Conservation (phyloP, 768 basidiomycete genomes). For the Mycena floridula region DNA sequence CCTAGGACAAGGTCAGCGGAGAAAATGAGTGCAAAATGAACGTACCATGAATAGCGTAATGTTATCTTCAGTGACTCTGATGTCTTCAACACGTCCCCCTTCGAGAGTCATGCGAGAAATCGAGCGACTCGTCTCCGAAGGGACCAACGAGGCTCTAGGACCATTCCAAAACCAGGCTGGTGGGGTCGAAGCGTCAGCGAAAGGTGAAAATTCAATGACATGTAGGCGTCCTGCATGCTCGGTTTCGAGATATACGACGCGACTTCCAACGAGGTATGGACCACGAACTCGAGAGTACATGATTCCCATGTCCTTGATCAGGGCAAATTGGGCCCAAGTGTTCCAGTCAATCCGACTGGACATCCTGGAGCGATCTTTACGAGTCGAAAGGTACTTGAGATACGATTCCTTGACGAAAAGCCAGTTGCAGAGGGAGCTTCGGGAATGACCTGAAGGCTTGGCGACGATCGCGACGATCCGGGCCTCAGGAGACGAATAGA, state of each 20-base stretch:
- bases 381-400: conserved; percentile 35
- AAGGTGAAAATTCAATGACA: conserved; percentile 40
- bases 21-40: too few relatives aligned
- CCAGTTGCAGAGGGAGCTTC: conserved; percentile 35
- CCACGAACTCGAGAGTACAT: conserved; percentile 24
- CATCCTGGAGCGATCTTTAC: conserved; percentile 30
- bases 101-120: conserved; percentile 39
- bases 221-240: conserved; percentile 27
- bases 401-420: conserved; percentile 50
- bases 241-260: conserved; percentile 39
- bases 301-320: conserved; percentile 34
- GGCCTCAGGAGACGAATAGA: conserved; percentile 47
- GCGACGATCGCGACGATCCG: conserved; percentile 45
- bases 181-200: conserved; percentile 23
- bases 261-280: conserved; percentile 40
- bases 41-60: conserved; percentile 51
- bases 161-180: conserved; percentile 24
- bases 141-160: conserved; percentile 30
- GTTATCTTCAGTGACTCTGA: conserved; percentile 56
- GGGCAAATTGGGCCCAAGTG: conserved; percentile 47
- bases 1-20: conserved; percentile 19
- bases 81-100: conserved; percentile 39
- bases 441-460: conserved; percentile 28
- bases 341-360: conserved; percentile 38
- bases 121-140: conserved; percentile 35